Evolutionary conservation across 2,329 filamentous ascomycete genomes (phyloP), one percentile per base, ranked within the genome.

Genomic region (Diaporthe vaccinii): DNA sequence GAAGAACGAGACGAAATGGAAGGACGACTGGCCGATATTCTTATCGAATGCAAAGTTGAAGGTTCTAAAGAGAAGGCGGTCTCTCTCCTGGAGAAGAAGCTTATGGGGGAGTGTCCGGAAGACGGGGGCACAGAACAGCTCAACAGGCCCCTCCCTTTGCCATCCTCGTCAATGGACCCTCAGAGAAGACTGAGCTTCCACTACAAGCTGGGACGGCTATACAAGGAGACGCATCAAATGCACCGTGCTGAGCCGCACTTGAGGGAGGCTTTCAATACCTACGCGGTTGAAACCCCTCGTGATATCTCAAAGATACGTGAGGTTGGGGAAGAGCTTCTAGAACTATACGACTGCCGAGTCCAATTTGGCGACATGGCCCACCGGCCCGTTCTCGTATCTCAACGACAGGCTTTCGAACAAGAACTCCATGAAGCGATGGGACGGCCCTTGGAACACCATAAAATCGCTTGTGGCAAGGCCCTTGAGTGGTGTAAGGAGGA

Each of bases 131-230:
- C 22, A n/a, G 59, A 36, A 3, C 7, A 28, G 4, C 1, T 12
- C 8, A 20, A 68, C 4, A 31, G 22, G 17, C 14, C 28, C 1
- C 46, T 36, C 10, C 22, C 25, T 0, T 31, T n/a, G 1, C 51
- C 36, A 0, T 5, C 7, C 1, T 25, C 62, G 3, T 12, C n/a
- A 22, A 12, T n/a, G 4, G 25, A 39, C 9, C 22, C 20, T 1
- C 46, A 57, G 4, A 44, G 31, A 25, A 22, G n/a, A 9, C 6
- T 70, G 8, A 49, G 39, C 25, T 41, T 76, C 5, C 74, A 70
- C n/a, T 55, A 46, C 12, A 74, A 74, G 17, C 28, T 76, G 7
- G 74, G 72, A 14, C 31, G 58, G n/a, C 65, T 71, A 6, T 76
- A 58, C 65, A 76, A 76, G 65, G 72, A 74, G 2, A 74, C 41